phyloP scores from a whole-genome alignment of 495 filamentous ascomycete species.

The Pyronema omphalodes region DNA sequence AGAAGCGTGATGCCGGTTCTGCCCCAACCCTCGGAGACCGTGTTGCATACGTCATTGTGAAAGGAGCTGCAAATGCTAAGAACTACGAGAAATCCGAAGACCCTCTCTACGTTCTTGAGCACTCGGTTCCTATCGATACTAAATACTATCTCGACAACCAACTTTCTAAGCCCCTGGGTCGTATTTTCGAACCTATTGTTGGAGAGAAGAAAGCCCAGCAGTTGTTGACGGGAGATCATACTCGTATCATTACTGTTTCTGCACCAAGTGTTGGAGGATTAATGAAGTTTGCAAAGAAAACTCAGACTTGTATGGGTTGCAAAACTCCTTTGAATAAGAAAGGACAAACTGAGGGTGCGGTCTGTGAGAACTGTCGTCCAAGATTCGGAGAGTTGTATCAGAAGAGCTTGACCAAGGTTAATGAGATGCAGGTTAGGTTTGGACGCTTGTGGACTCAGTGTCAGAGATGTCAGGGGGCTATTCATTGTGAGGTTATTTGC shows the following conservation, averaged over 20 bases:
- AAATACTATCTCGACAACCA: constrained; percentile 99
- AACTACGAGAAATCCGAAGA: constrained; percentile 95
- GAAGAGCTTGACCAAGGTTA: constrained; percentile 68
- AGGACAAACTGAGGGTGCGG: constrained; percentile 65
- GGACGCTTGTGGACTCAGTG: constrained; percentile 94
- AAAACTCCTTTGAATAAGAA: constrained; percentile 78
- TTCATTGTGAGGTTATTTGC: constrained; percentile 97
- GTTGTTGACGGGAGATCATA: constrained; percentile 76
- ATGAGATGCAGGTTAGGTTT: constrained; percentile 83
- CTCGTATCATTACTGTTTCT: constrained; percentile 73
- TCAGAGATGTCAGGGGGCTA: constrained; percentile 89
- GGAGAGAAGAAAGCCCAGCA: constrained; percentile 76
- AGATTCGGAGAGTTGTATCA: constrained; percentile 86
- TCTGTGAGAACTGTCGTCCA: constrained; percentile 68
- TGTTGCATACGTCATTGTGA: constrained; percentile 96
- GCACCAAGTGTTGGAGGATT: constrained; percentile 78
- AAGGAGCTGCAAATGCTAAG: constrained; percentile 67
- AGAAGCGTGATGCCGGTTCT: constrained; percentile 84
- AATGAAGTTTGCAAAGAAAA: constrained; percentile 97
- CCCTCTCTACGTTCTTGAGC: constrained; percentile 87
- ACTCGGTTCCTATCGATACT: constrained; percentile 95
- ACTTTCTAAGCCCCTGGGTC: constrained; percentile 75
- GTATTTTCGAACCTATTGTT: constrained; percentile 95
- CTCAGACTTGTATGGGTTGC: constrained; percentile 95
- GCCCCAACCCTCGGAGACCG: constrained; percentile 89